phyloP scores from a whole-genome alignment of 345 rosid species.

The Eucalyptus marginata region DNA sequence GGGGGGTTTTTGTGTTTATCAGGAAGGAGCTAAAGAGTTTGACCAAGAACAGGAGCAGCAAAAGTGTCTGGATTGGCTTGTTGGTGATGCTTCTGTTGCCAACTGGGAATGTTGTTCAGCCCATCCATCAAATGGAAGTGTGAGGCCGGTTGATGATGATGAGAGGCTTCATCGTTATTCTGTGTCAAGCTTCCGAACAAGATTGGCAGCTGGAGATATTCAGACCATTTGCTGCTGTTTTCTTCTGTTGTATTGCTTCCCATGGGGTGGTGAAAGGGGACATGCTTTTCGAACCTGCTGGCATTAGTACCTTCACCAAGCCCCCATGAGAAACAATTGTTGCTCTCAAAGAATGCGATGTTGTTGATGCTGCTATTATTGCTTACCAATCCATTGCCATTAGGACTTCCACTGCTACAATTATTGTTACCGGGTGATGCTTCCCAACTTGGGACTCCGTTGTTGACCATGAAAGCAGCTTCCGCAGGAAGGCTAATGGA shows the following conservation, averaged over 20 bases:
- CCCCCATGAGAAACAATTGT: conserved; percentile 15
- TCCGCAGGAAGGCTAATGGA: conserved; percentile 43
- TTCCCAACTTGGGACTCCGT: not conserved
- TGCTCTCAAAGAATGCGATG: conserved; percentile 11
- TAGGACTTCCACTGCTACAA: conserved; percentile 3
- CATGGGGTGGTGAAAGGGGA: not conserved
- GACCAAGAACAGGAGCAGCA: conserved; percentile 23
- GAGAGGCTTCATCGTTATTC: conserved; percentile 5
- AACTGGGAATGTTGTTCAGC: not conserved
- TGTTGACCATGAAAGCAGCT: not conserved
- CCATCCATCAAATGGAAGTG: not conserved
- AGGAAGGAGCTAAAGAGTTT: conserved; percentile 6
- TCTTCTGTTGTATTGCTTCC: conserved; percentile 5
- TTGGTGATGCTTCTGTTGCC: not conserved
- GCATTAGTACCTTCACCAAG: not conserved
- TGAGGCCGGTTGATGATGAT: conserved; percentile 14
- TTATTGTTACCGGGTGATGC: not conserved
- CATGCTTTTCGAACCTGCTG: not conserved
- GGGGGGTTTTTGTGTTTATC: not conserved
- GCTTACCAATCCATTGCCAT: conserved; percentile 11
- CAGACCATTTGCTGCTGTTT: conserved; percentile 36
- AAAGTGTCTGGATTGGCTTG: conserved; percentile 16
- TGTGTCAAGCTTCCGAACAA: conserved; percentile 14
- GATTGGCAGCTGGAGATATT: conserved; percentile 27
- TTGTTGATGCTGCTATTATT: conserved; percentile 14